A percentile compares a stretch with the other conserved stretches of the same genome.
These are phyloP conservation scores for Letharia columbiana DNA, from an alignment of 495 filamentous ascomycete species.

Conservation along the genomic window DNA sequence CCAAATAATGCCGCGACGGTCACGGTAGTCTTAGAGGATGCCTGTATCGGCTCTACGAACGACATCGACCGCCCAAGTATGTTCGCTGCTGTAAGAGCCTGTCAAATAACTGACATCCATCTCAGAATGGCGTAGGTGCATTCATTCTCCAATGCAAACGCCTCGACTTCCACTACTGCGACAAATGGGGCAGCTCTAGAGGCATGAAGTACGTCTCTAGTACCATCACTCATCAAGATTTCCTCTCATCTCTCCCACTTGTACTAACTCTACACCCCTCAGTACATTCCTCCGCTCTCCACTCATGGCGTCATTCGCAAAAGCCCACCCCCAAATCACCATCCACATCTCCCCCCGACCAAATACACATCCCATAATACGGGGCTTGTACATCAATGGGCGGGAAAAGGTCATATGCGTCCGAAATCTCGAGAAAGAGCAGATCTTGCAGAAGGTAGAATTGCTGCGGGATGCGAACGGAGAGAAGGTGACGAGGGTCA, in stretches of 20 bases:
- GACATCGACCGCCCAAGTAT: constrained; percentile 55
- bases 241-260: background rate
- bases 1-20: background rate
- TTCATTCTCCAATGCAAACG: constrained; percentile 97
- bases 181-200: constrained; percentile 80
- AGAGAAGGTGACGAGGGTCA: constrained; percentile 70
- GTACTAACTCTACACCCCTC: background rate
- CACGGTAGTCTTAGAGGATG: constrained; percentile 39
- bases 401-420: constrained; percentile 80
- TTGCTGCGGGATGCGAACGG: constrained; percentile 76
- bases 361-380: constrained; percentile 74
- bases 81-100: constrained; percentile 10
- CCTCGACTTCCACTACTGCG: constrained; percentile 93
- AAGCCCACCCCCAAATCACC: constrained; percentile 77
- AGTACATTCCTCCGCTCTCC: constrained; percentile 70
- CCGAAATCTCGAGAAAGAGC: constrained; percentile 67
- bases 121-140: constrained; percentile 87
- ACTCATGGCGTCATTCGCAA: constrained; percentile 65
- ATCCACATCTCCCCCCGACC: constrained; percentile 84
- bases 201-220: constrained; percentile 79
- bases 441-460: constrained; percentile 73
- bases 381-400: constrained; percentile 86
- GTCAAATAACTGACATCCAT: constrained; percentile 12
- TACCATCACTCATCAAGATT: background rate
- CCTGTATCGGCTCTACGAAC: constrained; percentile 52